Evolutionary conservation across 1,284 basidiomycete species (phyloP).

Genomic region (Pascua sp.): DNA sequence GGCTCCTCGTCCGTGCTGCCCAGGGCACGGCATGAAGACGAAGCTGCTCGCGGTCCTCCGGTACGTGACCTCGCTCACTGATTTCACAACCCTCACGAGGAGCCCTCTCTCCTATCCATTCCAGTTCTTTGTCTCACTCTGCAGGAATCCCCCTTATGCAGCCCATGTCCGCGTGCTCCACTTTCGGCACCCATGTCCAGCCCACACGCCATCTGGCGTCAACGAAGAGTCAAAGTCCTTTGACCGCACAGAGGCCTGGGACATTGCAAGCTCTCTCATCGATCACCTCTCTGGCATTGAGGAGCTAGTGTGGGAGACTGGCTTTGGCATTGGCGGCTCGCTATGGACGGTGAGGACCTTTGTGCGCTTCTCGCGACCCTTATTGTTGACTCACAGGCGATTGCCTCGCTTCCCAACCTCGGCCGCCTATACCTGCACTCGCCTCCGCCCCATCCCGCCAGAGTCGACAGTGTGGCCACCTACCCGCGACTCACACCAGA

Average conservation of each 20-base stretch:
- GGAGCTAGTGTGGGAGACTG: conserved; percentile 16
- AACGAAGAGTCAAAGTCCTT: conserved; percentile 8
- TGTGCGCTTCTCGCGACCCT: too few relatives aligned
- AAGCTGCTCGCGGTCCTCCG: conserved; percentile 6
- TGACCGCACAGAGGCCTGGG: conserved; percentile 15
- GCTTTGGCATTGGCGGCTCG: conserved; percentile 12
- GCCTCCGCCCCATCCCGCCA: conserved; percentile 8
- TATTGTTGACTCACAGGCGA: conserved; percentile 6
- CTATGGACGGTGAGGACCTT: conserved; percentile 12
- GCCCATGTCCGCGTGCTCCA: conserved; percentile 11
- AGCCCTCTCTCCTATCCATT: too few relatives aligned
- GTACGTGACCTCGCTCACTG: too few relatives aligned
- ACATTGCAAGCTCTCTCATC: conserved; percentile 10
- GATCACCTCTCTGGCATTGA: conserved; percentile 6
- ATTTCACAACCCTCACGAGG: too few relatives aligned
- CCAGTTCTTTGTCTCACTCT: background rate
- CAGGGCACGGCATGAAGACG: conserved; percentile 1
- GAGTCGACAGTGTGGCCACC: background rate
- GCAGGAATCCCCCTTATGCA: conserved; percentile 8
- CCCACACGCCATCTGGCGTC: conserved; percentile 6
- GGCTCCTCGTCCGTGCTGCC: conserved; percentile 9
- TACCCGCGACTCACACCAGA: conserved; percentile 14
- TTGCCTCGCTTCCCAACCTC: conserved; percentile 3
- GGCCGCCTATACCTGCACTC: conserved; percentile 4
- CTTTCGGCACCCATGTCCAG: conserved; percentile 15